Evolutionary conservation across 352 stramenopile genomes (phyloP), one percentile per base, ranked within the genome.

Genomic region (Elongisporangium prolatum): DNA sequence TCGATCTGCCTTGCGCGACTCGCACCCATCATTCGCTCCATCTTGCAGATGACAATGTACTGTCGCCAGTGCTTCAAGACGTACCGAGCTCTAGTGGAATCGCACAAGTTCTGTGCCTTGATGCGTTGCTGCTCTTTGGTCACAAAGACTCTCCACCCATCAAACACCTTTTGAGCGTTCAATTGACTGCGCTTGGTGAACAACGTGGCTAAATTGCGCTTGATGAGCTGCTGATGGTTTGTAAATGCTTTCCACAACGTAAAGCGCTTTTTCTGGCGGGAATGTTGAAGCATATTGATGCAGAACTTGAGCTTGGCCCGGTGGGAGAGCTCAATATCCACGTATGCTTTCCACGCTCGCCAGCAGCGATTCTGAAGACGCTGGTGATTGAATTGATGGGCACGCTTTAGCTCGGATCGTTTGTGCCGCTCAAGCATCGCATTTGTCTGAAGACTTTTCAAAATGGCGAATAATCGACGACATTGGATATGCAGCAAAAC

Each of bases 11-110:
- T 72, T 18, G 60, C 54, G 47, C 59, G 21, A 54, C 65, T 69
- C 2, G 64, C 56, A 3, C 70, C 65, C 4, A 87, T 65, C 76
- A 90, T 83, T 0, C 61, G 59, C 58, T 86, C 71, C 3, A 80
- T 62, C n/a, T 80, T 86, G 24, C 54, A 71, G 2, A 88, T 63
- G 6, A 80, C 21, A 4, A 91, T 54, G 20, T 71, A 76, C 21
- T 69, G 56, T 8, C 63, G 71, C 80, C 80, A 89, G 16, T 67
- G 63, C 0, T 54, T 63, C 0, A 84, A 13, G 0, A 57, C 50
- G 17, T 48, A 51, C 14, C 37, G 34, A 16, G 54, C 60, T 4
- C 50, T 21, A 18, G 68, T 65, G 1, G 21, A 13, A 44, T 48
- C 21, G 0, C 20, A 47, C 16, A 77, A 73, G 6, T 24, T 44